Evolutionary conservation across 371 early-diverging fungal species (phyloP).

Genomic region (Entomophthora muscae): DNA sequence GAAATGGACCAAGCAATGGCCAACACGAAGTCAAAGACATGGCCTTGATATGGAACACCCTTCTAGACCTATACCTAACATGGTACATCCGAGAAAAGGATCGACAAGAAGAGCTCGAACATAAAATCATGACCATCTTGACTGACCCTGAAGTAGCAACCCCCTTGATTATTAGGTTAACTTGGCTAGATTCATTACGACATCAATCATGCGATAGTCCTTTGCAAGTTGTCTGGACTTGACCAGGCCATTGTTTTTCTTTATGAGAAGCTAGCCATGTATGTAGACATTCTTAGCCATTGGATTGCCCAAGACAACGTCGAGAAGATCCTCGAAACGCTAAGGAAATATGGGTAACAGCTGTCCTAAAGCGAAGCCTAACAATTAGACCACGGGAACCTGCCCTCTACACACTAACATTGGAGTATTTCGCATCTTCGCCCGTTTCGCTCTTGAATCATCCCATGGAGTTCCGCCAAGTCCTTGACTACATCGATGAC

Average conservation of each 20-base stretch:
- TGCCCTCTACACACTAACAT: conserved; percentile 58
- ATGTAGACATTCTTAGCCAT: conserved; percentile 55
- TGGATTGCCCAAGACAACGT: conserved; percentile 67
- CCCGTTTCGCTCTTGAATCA: conserved; percentile 27
- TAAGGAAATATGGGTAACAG: conserved; percentile 57
- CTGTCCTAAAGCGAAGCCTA: too few relatives aligned
- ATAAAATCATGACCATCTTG: neutral
- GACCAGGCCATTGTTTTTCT: conserved; percentile 68
- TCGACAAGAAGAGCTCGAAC: neutral
- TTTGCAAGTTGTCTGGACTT: conserved; percentile 68
- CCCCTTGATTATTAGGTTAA: conserved; percentile 8
- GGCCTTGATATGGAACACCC: conserved; percentile 51
- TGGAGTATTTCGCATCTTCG: conserved; percentile 63
- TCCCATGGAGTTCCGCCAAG: conserved; percentile 36
- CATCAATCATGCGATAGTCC: conserved; percentile 71
- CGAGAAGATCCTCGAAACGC: conserved; percentile 47
- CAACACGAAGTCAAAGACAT: too few relatives aligned
- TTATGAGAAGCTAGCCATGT: conserved; percentile 65
- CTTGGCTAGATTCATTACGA: conserved; percentile 47
- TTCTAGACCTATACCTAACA: conserved; percentile 76
- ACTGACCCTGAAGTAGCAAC: neutral
- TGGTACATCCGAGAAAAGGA: conserved; percentile 13
- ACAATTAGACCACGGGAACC: conserved; percentile 39
- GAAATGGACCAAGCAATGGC: conserved; percentile 4
- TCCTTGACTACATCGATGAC: conserved; percentile 67